Evolutionary conservation across 228 moss, liverwort and hornwort genomes (phyloP).

Genomic region (Sphagnum fallax): DNA sequence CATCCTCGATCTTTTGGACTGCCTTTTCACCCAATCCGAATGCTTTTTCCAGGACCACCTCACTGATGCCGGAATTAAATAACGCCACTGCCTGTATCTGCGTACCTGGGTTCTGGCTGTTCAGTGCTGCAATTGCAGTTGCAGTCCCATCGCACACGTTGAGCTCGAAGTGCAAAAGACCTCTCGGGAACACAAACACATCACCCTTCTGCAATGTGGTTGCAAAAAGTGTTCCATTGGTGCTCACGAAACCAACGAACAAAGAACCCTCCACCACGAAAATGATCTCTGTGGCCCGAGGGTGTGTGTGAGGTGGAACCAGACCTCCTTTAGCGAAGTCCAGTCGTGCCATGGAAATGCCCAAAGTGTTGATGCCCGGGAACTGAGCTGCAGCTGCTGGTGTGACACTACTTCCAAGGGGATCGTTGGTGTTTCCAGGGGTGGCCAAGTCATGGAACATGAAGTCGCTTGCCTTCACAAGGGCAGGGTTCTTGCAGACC

Average conservation of each 20-base stretch:
- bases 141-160: too few species aligned
- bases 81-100: background rate
- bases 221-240: background rate
- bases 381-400: constrained; percentile 16
- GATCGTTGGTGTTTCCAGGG: constrained; percentile 19
- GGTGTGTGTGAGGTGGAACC: constrained; percentile 37
- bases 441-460: background rate
- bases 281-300: constrained; percentile 34
- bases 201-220: background rate
- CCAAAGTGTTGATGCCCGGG: constrained; percentile 37
- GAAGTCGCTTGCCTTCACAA: constrained; percentile 4
- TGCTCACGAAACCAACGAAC: constrained; percentile 34
- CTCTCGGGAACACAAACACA: too few species aligned
- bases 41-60: background rate
- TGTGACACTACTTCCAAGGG: constrained; percentile 19
- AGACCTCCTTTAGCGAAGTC: constrained; percentile 36
- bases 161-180: too few species aligned
- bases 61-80: background rate
- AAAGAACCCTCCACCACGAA: constrained; percentile 25
- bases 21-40: too few species aligned
- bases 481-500: constrained; percentile 5
- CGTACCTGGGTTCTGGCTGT: background rate
- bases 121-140: too few species aligned
- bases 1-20: too few species aligned
- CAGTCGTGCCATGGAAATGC: constrained; percentile 33